Evolutionary conservation across 352 stramenopile species (phyloP), one percentile per base, ranked within the genome.

Genomic region (Phytopythium montanum): DNA sequence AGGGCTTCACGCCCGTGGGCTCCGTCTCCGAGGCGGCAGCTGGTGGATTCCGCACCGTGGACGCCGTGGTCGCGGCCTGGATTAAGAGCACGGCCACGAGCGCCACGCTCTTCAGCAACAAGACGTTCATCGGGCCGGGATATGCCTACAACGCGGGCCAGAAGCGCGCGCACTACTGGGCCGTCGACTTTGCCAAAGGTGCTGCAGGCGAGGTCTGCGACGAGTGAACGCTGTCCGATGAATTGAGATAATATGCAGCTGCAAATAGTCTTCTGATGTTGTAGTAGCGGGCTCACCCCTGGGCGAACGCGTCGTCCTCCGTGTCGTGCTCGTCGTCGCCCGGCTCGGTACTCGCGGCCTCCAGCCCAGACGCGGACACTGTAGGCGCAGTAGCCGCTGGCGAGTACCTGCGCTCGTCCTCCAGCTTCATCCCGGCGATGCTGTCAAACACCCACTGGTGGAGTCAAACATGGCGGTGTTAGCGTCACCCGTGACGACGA

Each of bases 401-500:
- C 48, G 48, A 64, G 52, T 81, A 79, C 14, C 70, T 69, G 0
- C 57, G 48, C 23, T 86, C 70, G 31, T 88, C 78, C 56, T 74
- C 65, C 5, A 92, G 61, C 44, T 80, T 76, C 77, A 92, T 80
- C 0, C 65, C 63, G 1, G 75, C 76, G 56, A 92, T 92, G 65
- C 82, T 88, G 61, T 92, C 82, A 57, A 90, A 92, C 8, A 90
- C 69, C 82, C 82, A 92, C 75, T 85, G 33, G 12, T 13, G n/a
- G 21, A 53, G 5, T 31, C 19, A 21, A 50, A 19, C 18, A 36
- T 49, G 0, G 38, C n/a, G 23, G 23, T 29, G 23, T 38, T 16
- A 55, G 38, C 39, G 19, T 26, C n/a, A 29, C 14, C 2, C 6
- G 42, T 1, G n/a, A 16, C n/a, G 10, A 16, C n/a, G 10, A 8